phyloP scores from a whole-genome alignment of 1,284 basidiomycete genomes.

The Moniliella sp. region DNA sequence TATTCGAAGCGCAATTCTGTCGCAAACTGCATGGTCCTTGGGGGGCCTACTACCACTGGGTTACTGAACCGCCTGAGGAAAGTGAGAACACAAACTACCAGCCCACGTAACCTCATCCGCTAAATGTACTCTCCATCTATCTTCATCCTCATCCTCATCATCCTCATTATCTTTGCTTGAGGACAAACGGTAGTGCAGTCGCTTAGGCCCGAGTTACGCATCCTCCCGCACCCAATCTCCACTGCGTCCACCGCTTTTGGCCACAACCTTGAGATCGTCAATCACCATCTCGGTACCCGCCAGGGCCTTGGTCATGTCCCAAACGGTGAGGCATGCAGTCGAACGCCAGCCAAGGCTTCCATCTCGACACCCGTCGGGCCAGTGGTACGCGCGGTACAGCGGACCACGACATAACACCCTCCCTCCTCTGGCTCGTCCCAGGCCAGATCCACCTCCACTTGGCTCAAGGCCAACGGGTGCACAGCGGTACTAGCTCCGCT shows the following conservation, averaged over 20 bases:
- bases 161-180: too few species aligned
- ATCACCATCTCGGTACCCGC: slow-evolving; percentile 56
- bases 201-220: too few species aligned
- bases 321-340: slow-evolving; percentile 58
- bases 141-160: too few species aligned
- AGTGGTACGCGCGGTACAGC: slow-evolving; percentile 12
- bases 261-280: slow-evolving; percentile 44
- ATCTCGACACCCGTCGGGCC: slow-evolving; percentile 55
- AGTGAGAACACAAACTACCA: too few species aligned
- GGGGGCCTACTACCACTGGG: too few species aligned
- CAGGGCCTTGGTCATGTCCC: slow-evolving; percentile 79
- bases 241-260: slow-evolving; percentile 53
- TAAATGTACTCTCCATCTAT: too few species aligned
- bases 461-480: slow-evolving; percentile 46
- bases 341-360: slow-evolving; percentile 70
- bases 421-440: slow-evolving; percentile 8
- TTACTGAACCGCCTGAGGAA: too few species aligned
- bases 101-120: too few species aligned
- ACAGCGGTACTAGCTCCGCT: slow-evolving; percentile 39
- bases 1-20: too few species aligned
- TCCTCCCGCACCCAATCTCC: slow-evolving; percentile 36
- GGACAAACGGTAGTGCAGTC: too few species aligned
- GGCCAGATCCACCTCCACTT: slow-evolving; percentile 46
- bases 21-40: too few species aligned
- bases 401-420: slow-evolving; percentile 9